These are phyloP conservation scores for Fraxinus floribunda DNA, from an alignment of 305 asterid species.

Conservation along the genomic window DNA sequence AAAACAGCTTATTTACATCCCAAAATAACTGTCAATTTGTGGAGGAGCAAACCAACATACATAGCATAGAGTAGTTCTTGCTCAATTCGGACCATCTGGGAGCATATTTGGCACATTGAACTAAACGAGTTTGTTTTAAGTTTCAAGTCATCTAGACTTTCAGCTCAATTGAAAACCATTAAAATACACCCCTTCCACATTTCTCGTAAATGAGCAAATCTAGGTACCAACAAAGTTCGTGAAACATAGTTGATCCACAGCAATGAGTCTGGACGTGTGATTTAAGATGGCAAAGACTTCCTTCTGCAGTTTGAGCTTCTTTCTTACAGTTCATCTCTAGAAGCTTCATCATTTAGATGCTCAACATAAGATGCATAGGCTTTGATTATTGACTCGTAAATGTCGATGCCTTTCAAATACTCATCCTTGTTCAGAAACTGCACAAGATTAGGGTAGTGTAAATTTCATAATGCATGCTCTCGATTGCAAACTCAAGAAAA, in stretches of 20 bases:
- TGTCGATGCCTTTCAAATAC: slow-evolving; percentile 69
- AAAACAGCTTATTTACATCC: too few relatives aligned
- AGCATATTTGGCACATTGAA: neutral
- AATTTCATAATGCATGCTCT: neutral
- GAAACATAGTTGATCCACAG: neutral
- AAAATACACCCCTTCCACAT: neutral
- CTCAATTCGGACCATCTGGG: neutral
- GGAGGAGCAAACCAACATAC: too few relatives aligned
- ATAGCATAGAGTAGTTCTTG: neutral
- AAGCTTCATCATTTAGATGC: slow-evolving; percentile 38
- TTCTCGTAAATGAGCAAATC: neutral
- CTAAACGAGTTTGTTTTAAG: neutral
- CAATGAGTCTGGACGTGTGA: neutral
- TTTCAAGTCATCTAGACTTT: neutral
- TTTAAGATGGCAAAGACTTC: neutral
- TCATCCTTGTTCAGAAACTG: slow-evolving; percentile 91
- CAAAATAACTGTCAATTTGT: too few relatives aligned
- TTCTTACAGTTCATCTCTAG: slow-evolving; percentile 48
- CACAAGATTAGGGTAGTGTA: slow-evolving; percentile 24
- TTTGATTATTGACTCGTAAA: slow-evolving; percentile 73
- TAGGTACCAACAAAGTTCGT: neutral
- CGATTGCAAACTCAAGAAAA: neutral
- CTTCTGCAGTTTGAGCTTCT: neutral
- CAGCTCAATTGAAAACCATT: neutral
- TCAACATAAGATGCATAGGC: slow-evolving; percentile 62